phyloP scores from a whole-genome alignment of 345 rosid species.

The Diplotaxis tenuifolia region DNA sequence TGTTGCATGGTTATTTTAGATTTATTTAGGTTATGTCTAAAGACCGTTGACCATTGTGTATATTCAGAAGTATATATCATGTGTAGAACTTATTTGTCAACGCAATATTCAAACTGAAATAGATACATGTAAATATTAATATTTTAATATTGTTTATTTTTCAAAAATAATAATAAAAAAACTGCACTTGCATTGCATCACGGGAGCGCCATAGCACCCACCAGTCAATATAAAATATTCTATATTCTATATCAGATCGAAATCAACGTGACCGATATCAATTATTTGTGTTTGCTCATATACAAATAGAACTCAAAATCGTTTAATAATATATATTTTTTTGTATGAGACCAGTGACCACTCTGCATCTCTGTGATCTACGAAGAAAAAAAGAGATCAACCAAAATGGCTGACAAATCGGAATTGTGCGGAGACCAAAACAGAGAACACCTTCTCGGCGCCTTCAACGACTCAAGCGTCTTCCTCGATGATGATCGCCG shows the following conservation, averaged over 20 bases:
- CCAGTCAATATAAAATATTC: background rate
- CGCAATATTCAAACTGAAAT: no score
- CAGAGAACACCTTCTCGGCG: slow-evolving; percentile 57
- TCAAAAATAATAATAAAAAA: no score
- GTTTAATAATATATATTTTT: background rate
- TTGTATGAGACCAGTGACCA: background rate
- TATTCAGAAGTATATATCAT: no score
- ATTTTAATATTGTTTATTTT: no score
- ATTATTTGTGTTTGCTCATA: background rate
- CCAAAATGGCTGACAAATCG: slow-evolving; percentile 39
- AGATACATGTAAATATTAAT: no score
- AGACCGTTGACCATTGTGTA: no score
- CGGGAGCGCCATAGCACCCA: background rate
- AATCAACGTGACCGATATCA: background rate
- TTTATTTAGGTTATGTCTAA: no score
- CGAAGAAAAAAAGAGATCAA: background rate
- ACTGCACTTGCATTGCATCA: background rate
- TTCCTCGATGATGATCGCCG: slow-evolving; percentile 26
- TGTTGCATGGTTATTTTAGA: no score
- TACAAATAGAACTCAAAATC: background rate
- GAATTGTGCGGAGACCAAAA: slow-evolving; percentile 48
- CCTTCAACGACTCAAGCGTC: slow-evolving; percentile 38
- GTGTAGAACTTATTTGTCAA: no score
- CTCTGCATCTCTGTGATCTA: slow-evolving; percentile 14
- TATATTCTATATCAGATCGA: background rate